phyloP scores from a whole-genome alignment of 2,329 filamentous ascomycete species.

The Elsinoe arachidis region DNA sequence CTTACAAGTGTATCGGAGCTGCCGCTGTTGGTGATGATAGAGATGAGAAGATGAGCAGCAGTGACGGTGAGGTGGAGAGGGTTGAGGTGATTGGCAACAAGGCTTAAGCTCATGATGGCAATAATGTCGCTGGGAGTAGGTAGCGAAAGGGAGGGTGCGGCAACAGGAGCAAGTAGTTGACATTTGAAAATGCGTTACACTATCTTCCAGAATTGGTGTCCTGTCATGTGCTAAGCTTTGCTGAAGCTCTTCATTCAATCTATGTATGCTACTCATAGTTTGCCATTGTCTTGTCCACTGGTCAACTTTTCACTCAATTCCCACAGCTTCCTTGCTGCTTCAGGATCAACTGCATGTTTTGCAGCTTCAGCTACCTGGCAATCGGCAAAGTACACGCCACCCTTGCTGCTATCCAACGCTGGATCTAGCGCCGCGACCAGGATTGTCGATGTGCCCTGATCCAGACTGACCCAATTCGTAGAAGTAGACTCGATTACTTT shows the following conservation, averaged over 20 bases:
- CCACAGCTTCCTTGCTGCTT: slow-evolving; percentile 33
- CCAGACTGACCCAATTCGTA: slow-evolving; percentile 29
- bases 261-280: not conserved
- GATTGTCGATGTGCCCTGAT: slow-evolving; percentile 37
- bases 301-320: slow-evolving; percentile 30
- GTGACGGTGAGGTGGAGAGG: slow-evolving; percentile 3
- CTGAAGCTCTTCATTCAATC: not conserved
- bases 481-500: slow-evolving; percentile 22
- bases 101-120: not conserved
- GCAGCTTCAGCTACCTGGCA: slow-evolving; percentile 26
- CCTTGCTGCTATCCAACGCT: slow-evolving; percentile 22
- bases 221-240: too few relatives aligned
- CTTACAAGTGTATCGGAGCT: slow-evolving; percentile 29
- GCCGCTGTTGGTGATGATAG: not conserved
- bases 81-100: not conserved
- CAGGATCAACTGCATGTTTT: slow-evolving; percentile 29
- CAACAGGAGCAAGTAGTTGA: slow-evolving; percentile 4
- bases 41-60: slow-evolving; percentile 10
- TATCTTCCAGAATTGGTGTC: too few relatives aligned
- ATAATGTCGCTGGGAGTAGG: not conserved
- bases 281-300: not conserved
- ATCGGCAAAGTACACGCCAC: slow-evolving; percentile 25
- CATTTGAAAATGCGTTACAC: not conserved
- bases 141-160: not conserved
- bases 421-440: slow-evolving; percentile 39